Evolutionary conservation across 2,329 filamentous ascomycete species (phyloP), one percentile per base, ranked within the genome.

Genomic region (Fusarium sp.): DNA sequence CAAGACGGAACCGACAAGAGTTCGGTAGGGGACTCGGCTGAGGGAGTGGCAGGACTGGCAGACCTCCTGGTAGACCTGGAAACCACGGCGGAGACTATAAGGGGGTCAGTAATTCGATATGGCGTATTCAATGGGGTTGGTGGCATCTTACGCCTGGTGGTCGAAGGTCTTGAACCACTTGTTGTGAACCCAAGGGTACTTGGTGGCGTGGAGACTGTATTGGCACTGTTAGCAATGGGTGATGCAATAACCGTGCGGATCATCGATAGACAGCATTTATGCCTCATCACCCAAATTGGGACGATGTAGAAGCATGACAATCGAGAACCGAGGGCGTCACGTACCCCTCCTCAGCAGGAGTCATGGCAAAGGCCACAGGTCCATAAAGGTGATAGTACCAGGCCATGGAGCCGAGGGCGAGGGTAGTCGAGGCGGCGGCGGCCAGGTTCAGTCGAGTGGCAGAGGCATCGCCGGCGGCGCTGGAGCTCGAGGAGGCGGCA

Each of bases 301-400:
- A 53, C 24, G 46, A 48, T 33, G 8, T 26, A 28, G 58, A 66
- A 62, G 43, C 48, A 43, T 38, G 37, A 37, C 50, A 24, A 42
- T 66, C 67, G 59, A 46, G 21, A 55, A 55, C 41, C 42, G 15
- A 49, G 50, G 38, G 48, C 48, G 50, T 56, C 53, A 92, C 95
- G 91, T 88, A 99, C 96, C 96, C 96, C 90, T 99, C 96, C 87
- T 99, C 96, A 78, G 92, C 92, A 71, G 93, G 94, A 76, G 95
- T 94, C 90, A 92, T 92, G 76, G 96, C 96, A 82, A 93, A 89
- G 69, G 93, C 92, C 77, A 92, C 90, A 77, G 93, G 89, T 78
- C 94, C 96, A 83, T 97, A 98, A 76, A 97, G 91, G 84, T 97
- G 93, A 83, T 95, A 97, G 86, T 98, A 98, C 94, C 94, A 98